Base-by-base conservation (phyloP, 805 yeast species). In the Debaryomyces tyrocola region DNA sequence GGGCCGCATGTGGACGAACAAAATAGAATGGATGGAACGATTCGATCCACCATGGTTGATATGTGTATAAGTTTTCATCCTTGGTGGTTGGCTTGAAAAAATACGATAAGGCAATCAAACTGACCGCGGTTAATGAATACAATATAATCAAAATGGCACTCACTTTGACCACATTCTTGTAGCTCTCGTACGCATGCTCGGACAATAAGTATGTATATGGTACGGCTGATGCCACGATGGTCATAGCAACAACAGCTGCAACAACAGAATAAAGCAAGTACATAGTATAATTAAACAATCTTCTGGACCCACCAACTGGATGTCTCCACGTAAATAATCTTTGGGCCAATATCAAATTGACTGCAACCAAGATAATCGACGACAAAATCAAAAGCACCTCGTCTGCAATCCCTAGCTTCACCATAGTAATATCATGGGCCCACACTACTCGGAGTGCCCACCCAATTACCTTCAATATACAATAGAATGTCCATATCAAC, bases 11-110 rank as follows among this genome's bases (percentile, higher is more conserved):
- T 47, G 74, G 75, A 50, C 73, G 71, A 11, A 83, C 84, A 64
- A 74, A 86, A 63, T 86, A 87, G 41, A 70, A 66, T 14, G 83
- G 75, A 20, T 67, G 57, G 54, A 85, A 84, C 4, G 81, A 75
- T 60, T 83, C 82, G 57, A 87, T 82, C 94, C 94, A 87, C 78
- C 84, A 83, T 33, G 95, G 89, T 59, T 82, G 87, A 60, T 80
- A 85, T 51, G 82, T 81, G 54, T 78, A 74, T 33, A 83, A 70
- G 36, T 67, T 60, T 50, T 73, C 75, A 49, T 80, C 81, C 33
- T 64, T 67, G 29, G 67, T 48, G 6, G 87, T 79, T 17, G 89
- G 82, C 50, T 78, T 77, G 55, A 83, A 66, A 36, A 76, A 47
- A 57, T 69, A 86, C 1, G 90, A 81, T 39, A 77, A 59, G 0